Base-by-base conservation (phyloP, 306 rosid genomes). In the Vigna reflexopilosa region DNA sequence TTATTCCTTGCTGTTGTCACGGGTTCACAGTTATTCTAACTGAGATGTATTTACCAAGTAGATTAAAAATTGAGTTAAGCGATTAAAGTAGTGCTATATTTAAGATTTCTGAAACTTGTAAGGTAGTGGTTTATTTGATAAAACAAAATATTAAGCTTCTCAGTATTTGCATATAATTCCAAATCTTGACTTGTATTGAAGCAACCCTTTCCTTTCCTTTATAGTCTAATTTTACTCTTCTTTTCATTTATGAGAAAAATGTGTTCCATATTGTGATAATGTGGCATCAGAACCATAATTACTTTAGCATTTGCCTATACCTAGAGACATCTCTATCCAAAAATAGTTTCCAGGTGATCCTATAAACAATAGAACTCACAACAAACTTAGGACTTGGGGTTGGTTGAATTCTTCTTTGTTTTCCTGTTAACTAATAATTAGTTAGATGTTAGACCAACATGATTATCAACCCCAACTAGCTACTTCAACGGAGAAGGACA, bases 271-370 rank as follows among this genome's bases (percentile, higher is more conserved):
- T 45, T 74, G 32, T 59, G 69, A 59, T 16, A 73, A 57, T 36
- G 7, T 73, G 26, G 52, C 22, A 15, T 42, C n/a, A 38, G 16
- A 30, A 28, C 14, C 9, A 62, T 63, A 32, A 51, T 76, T 76
- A 51, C 66, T 65, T 36, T 19, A 36, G n/a, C 17, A 50, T 50
- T 34, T 64, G 9, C 11, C 22, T 36, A 65, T 58, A 28, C 80
- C 54, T 54, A 51, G 67, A 42, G 57, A 72, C 78, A 65, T 73
- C 70, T 67, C 64, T 57, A 67, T 81, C 76, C 72, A 68, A 79
- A 22, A 81, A 49, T 49, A 68, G 70, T 81, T 75, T 74, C 72
- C 59, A 48, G 56, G 83, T 63, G 76, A 67, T 67, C 76, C 71
- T 64, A 59, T 30, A 45, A 69, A 26, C 63, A 42, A 67, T 44